Base-by-base conservation (phyloP, 78 protist genomes). In the Dictyostelium purpureum region DNA sequence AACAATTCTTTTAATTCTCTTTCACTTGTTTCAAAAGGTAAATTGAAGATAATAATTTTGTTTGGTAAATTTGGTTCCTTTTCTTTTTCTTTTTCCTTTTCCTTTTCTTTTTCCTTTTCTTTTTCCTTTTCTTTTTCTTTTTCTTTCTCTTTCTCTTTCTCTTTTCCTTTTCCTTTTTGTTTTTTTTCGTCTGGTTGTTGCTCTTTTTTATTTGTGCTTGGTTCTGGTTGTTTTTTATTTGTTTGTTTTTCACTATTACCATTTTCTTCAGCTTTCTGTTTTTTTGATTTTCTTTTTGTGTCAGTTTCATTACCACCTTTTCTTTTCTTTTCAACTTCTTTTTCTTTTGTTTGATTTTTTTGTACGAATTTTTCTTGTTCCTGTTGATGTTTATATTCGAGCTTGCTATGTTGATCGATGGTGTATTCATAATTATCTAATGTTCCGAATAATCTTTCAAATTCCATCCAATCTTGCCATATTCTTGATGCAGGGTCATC, bases 391-490 rank as follows among this genome's bases (percentile, higher is more conserved):
- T 52, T 65, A 19, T 45, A 14, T 35, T 28, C 28, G 19, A 4
- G 0, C 10, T 2, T 16, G 2, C 61, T 38, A 0, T 83, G 71
- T 26, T 31, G 54, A n/a, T 51, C 26, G 16, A 59, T 7, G 24
- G 77, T 59, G 0, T 24, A 16, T 59, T 61, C 37, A 12, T 43
- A 47, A 28, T 52, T 40, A 19, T 31, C 24, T 1, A 85, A 10
- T 6, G 12, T 59, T 43, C 92, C 92, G 73, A 59, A 61, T 3
- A 33, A 18, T 28, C 92, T 12, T 61, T 85, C 92, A 47, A 85
- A 85, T 35, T 75, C 31, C 28, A 73, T 18, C 80, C 82, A 85
- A 59, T 73, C 82, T 33, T 85, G 79, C 75, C 67, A 85, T 28
- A 73, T 11, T 35, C 66, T 63, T 28, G 75, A 24, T 1, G 67